Base-by-base conservation (phyloP, 257 asterid genomes). In the Hygrophila difformis region DNA sequence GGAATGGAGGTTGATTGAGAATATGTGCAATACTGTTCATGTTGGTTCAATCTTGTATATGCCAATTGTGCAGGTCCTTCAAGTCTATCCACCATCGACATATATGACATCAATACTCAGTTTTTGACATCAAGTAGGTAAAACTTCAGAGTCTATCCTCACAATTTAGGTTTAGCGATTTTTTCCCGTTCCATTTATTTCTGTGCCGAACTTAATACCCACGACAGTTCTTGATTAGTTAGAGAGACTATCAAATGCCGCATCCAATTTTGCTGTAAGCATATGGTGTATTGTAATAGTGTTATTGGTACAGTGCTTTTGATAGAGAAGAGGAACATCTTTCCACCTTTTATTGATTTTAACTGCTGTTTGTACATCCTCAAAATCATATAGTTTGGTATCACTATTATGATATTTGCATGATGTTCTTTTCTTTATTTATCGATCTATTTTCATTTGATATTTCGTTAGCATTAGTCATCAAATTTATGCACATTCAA, bases 211-310 rank as follows among this genome's bases (percentile, higher is more conserved):
- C 66, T 3, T 58, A 59, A 63, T 41, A 51, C 63, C 49, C 60
- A 59, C 61, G 51, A 51, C 23, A 53, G 56, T 66, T 62, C 71
- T 54, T 62, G 28, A 28, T 46, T 49, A 61, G 72, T 55, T 44
- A 64, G 75, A 53, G 50, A 57, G 74, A 63, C 54, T 48, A 36
- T 43, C 39, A 38, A 57, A 28, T 66, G 47, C 53, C 62, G 16
- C 75, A 28, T 52, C 62, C 69, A 60, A 60, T 69, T 71, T 76
- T 76, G 75, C 61, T 64, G 65, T 66, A 77, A 59, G 57, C n/a
- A 68, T 61, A 50, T 53, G 53, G 44, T 28, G 57, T 59, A 61
- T 62, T 73, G 62, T 66, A 58, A 57, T 46, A 47, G 68, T 65
- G 37, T 63, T 53, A 65, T 42, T 31, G 26, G 5, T 22, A 43